These are phyloP conservation scores for Stemphylium lycopersici DNA, from an alignment of 2,329 filamentous ascomycete genomes.

Conservation along the genomic window DNA sequence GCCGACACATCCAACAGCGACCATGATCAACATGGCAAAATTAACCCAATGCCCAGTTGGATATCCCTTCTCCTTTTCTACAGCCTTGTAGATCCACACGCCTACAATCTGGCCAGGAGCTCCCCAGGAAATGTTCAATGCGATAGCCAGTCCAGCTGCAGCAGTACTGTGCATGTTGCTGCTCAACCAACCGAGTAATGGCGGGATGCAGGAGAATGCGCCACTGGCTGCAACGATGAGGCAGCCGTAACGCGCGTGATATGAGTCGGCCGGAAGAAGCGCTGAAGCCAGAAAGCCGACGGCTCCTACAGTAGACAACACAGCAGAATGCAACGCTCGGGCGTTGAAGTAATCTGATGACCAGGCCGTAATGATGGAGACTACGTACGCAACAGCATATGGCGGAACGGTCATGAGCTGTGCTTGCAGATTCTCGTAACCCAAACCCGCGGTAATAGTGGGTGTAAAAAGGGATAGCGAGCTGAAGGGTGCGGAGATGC, in stretches of 20 bases:
- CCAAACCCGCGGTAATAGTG: constrained; percentile 66
- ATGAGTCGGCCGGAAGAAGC: constrained; percentile 65
- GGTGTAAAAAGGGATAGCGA: constrained; percentile 66
- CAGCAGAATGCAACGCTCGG: constrained; percentile 59
- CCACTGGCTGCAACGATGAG: constrained; percentile 71
- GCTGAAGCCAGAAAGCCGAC: constrained; percentile 68
- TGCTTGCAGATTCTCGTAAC: constrained; percentile 61
- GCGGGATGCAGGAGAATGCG: constrained; percentile 71
- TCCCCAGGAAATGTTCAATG: constrained; percentile 71
- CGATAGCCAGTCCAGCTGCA: constrained; percentile 71
- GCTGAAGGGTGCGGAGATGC: constrained; percentile 29
- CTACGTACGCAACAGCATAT: constrained; percentile 65
- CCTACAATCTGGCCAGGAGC: constrained; percentile 74
- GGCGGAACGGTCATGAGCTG: constrained; percentile 73
- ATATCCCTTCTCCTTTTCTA: constrained; percentile 66
- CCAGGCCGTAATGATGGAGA: constrained; percentile 46
- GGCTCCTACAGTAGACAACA: constrained; percentile 52
- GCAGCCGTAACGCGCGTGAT: constrained; percentile 69
- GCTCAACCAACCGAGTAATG: constrained; percentile 72
- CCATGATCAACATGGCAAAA: constrained; percentile 14
- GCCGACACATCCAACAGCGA: constrained; percentile 10
- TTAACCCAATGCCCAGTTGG: constrained; percentile 68
- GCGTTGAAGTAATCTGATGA: constrained; percentile 28
- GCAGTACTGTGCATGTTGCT: constrained; percentile 71
- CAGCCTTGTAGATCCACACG: constrained; percentile 74